phyloP scores from a whole-genome alignment of 805 yeast genomes.

The Hanseniaspora lindneri region DNA sequence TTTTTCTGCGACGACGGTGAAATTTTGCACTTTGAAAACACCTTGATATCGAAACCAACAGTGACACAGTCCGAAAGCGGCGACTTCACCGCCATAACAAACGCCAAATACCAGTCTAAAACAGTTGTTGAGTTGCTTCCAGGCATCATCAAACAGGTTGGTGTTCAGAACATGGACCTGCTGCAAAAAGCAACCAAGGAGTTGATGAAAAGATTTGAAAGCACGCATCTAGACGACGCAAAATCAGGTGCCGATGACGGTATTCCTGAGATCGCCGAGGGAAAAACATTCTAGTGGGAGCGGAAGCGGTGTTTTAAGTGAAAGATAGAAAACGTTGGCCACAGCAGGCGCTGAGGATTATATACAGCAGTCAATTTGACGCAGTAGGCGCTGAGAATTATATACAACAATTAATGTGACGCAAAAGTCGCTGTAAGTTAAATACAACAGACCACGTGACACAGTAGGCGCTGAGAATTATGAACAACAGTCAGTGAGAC shows the following conservation, averaged over 20 bases:
- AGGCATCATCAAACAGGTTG: constrained; percentile 77
- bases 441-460: no score
- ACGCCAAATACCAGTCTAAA: constrained; percentile 89
- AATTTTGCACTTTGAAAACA: constrained; percentile 91
- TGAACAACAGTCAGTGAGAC: no score
- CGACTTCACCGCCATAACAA: constrained; percentile 86
- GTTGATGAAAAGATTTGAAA: constrained; percentile 20
- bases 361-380: no score
- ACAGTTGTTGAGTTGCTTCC: constrained; percentile 85
- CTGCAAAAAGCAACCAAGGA: constrained; percentile 62
- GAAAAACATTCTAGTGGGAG: constrained; percentile 33
- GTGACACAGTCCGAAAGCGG: constrained; percentile 30
- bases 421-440: no score
- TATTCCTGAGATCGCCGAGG: constrained; percentile 53
- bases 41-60: constrained; percentile 24
- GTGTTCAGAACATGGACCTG: constrained; percentile 31
- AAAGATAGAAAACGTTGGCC: no score
- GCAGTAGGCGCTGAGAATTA: no score
- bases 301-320: not conserved
- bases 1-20: constrained; percentile 94
- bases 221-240: not conserved
- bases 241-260: constrained; percentile 20
- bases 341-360: no score
- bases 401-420: not conserved
- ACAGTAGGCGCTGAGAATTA: no score